These are phyloP conservation scores for Cystofilobasidium bisporidii DNA, from an alignment of 768 basidiomycete species.

Conservation along the genomic window DNA sequence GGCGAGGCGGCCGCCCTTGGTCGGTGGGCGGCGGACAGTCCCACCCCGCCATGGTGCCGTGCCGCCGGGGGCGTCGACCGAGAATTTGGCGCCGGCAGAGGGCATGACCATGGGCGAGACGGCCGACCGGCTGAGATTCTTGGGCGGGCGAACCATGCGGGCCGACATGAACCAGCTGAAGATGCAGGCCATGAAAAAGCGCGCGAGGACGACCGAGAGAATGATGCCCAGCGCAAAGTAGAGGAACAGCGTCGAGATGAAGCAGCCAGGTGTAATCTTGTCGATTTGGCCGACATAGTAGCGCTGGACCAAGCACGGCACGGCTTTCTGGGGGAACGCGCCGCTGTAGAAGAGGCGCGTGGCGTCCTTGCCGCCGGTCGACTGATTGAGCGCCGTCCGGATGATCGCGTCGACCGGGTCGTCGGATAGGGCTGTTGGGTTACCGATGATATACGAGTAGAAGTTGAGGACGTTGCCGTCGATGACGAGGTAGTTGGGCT, in stretches of 20 bases:
- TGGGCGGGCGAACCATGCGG: conserved; percentile 66
- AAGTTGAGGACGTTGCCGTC: conserved; percentile 93
- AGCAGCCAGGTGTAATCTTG: conserved; percentile 92
- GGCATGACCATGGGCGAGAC: conserved; percentile 95
- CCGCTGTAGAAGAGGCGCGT: conserved; percentile 77
- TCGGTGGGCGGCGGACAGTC: conserved; percentile 16
- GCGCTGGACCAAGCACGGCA: conserved; percentile 71
- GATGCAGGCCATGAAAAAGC: conserved; percentile 89
- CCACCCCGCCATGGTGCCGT: conserved; percentile 82
- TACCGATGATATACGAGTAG: conserved; percentile 67
- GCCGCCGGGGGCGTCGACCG: conserved; percentile 80
- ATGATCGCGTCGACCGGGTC: conserved; percentile 77
- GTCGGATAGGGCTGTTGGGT: conserved; percentile 55
- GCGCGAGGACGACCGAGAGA: conserved; percentile 75
- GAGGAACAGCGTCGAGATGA: conserved; percentile 76
- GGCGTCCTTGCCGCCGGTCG: conserved; percentile 68
- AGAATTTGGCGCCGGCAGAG: conserved; percentile 76
- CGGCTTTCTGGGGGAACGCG: conserved; percentile 53
- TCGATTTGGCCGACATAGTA: conserved; percentile 93
- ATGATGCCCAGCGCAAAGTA: conserved; percentile 87
- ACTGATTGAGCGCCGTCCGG: conserved; percentile 56
- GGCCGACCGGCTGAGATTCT: conserved; percentile 65
- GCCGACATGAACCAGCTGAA: conserved; percentile 95
- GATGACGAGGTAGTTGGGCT: conserved; percentile 69
- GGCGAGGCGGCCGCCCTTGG: conserved; percentile 45